Evolutionary conservation across 78 protist species (phyloP), one percentile per base, ranked within the genome.

Genomic region (Dictyostelium citrinum): DNA sequence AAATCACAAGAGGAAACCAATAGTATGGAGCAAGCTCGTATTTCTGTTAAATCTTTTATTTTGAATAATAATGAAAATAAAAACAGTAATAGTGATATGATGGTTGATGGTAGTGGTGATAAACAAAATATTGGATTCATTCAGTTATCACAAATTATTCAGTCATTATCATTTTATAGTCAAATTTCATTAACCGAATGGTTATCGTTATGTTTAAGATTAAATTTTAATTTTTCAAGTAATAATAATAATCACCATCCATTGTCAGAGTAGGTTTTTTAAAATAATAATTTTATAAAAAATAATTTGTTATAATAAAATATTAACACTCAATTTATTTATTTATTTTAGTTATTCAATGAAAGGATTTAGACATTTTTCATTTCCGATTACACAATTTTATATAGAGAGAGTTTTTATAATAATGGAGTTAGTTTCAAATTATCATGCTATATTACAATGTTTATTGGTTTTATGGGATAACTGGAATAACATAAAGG

Each of bases 111-210:
- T 39, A 7, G 11, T n/a, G 29, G 20, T 58, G 16, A n/a, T 61
- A 10, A n/a, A 5, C 24, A 61, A 61, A 22, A 61, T 10, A 61
- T 61, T 24, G 27, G 35, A 64, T 64, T 64, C 1, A 14, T 27
- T 27, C 72, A 24, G 27, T 20, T 84, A 11, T 31, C 77, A 24
- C 43, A 43, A 12, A 20, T 58, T 16, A 14, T 86, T n/a, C 31
- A 45, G n/a, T 41, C 77, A 29, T n/a, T 88, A 22, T 75, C 93
- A 78, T 88, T 31, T 67, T 88, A 88, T 46, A 58, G 82, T 31
- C 85, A 79, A 35, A 79, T 72, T n/a, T 88, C 93, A 12, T 82
- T 88, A 27, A 78, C 77, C 17, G 93, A 88, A 49, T 88, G 93
- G 93, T 35, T 88, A 49, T 88, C 93, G 33, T 33, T 88, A 29